A percentile compares a stretch with the other conserved stretches of the same genome.
Evolutionary conservation across 75 land plant species (phyloP).

Genomic region (Sequoia sempervirens): DNA sequence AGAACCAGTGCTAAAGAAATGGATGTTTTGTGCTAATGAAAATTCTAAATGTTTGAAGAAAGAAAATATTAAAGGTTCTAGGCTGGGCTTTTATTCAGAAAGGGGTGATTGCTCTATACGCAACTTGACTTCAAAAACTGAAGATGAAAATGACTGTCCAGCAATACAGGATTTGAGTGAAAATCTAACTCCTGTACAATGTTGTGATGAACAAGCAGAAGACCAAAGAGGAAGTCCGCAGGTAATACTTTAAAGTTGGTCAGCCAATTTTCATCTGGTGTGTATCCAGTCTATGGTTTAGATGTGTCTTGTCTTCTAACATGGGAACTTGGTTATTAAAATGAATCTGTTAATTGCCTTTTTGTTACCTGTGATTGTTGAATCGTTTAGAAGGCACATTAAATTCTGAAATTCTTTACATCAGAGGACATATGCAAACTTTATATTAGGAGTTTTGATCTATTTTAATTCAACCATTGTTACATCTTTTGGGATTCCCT

Average conservation of each 20-base stretch:
- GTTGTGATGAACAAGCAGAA: background rate
- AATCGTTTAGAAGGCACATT: background rate
- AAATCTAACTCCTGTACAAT: background rate
- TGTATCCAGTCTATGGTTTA: background rate
- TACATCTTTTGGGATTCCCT: background rate
- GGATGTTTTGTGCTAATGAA: slow-evolving; percentile 6
- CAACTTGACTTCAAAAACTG: background rate
- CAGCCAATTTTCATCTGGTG: background rate
- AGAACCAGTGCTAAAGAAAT: slow-evolving; percentile 64
- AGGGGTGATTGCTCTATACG: background rate
- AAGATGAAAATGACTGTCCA: background rate
- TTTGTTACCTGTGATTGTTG: background rate
- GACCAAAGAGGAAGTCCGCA: background rate
- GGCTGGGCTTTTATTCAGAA: background rate
- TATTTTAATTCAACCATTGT: background rate
- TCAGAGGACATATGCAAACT: background rate
- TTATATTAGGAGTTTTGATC: background rate
- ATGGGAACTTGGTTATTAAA: background rate
- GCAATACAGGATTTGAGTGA: background rate
- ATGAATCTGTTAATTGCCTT: background rate
- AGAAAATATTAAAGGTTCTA: background rate
- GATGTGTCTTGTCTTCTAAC: background rate
- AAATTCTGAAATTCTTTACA: background rate
- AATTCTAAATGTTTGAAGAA: background rate
- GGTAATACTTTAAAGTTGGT: background rate